These are phyloP conservation scores for Nannochloropsis gaditana DNA, from an alignment of 108 stramenopile genomes.

Conservation along the genomic window DNA sequence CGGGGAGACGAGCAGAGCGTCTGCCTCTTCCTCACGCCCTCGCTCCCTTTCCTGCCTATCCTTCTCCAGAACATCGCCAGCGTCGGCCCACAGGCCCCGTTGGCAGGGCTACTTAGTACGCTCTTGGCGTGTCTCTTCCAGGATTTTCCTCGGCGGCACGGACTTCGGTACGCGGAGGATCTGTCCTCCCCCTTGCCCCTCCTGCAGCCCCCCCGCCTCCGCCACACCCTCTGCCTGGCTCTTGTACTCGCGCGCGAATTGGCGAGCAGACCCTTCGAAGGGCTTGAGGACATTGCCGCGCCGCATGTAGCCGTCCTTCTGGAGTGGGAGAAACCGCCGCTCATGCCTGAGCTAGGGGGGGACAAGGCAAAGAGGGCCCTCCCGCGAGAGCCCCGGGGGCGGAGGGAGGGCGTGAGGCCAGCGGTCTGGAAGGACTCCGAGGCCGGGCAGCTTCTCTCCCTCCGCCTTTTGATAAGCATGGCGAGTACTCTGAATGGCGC, in stretches of 20 bases:
- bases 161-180: background rate
- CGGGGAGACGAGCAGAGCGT: background rate
- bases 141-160: background rate
- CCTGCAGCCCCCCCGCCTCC: constrained; percentile 7
- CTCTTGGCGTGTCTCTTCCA: background rate
- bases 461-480: background rate
- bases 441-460: background rate
- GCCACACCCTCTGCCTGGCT: background rate
- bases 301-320: too few species aligned
- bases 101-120: background rate
- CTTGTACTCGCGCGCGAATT: background rate
- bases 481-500: constrained; percentile 7
- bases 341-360: background rate
- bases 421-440: too few species aligned
- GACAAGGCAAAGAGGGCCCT: background rate
- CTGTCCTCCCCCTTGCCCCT: background rate
- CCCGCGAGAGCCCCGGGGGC: background rate
- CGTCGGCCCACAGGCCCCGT: background rate
- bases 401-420: too few species aligned
- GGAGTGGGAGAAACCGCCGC: too few species aligned
- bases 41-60: background rate
- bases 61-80: constrained; percentile 3
- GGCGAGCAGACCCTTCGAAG: background rate
- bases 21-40: background rate
- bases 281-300: too few species aligned